Conservation (phyloP, 768 basidiomycete genomes). For the Boletellus sp. region DNA sequence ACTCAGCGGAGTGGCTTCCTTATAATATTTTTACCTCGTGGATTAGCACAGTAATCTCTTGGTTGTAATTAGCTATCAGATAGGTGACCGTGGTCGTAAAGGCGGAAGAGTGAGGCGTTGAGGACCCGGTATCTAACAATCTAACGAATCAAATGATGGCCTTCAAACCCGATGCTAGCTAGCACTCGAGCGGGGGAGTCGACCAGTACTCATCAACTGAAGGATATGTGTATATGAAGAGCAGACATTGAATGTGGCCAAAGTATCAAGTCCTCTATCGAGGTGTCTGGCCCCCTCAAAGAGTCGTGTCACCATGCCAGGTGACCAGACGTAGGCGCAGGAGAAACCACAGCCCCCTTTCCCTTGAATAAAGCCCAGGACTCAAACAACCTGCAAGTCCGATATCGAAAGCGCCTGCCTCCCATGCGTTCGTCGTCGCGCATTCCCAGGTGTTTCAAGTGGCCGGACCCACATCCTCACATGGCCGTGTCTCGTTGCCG, state of each 20-base stretch:
- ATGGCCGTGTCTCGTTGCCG: constrained; percentile 70
- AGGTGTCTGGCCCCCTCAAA: no score
- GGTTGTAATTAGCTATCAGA: background rate
- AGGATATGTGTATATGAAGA: no score
- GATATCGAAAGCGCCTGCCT: constrained; percentile 31
- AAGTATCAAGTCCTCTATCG: no score
- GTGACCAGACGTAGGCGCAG: background rate
- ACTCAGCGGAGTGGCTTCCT: constrained; percentile 33
- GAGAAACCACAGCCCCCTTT: background rate
- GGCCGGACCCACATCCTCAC: constrained; percentile 86
- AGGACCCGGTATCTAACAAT: no score
- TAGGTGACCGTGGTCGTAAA: background rate
- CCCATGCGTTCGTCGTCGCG: constrained; percentile 28
- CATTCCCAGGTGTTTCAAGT: constrained; percentile 39
- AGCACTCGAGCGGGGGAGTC: no score
- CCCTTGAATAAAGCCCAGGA: background rate
- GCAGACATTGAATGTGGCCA: no score
- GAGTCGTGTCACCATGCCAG: background rate
- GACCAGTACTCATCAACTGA: no score
- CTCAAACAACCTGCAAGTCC: constrained; percentile 26
- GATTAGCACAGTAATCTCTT: background rate
- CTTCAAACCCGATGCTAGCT: no score
- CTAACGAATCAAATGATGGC: no score
- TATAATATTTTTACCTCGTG: background rate
- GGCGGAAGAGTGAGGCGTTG: no score